Base-by-base conservation (phyloP, 139 green algal genomes). In the Chlamydomonas schloesseri region DNA sequence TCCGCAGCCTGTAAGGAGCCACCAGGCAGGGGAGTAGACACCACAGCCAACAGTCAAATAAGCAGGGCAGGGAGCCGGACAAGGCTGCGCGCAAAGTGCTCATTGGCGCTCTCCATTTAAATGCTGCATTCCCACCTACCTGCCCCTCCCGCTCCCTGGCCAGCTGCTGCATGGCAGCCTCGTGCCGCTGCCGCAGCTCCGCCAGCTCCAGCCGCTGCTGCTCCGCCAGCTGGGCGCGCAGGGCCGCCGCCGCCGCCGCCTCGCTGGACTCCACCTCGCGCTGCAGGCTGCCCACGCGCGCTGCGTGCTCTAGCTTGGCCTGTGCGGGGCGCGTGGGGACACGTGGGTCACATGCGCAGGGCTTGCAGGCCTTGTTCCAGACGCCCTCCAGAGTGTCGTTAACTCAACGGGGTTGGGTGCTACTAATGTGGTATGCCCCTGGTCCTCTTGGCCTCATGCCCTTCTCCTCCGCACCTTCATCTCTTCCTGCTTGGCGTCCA, bases 401-500 rank as follows among this genome's bases (percentile, higher is more conserved):
- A n/a, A n/a, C n/a, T n/a, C n/a, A n/a, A n/a, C n/a, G n/a, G n/a
- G n/a, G n/a, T n/a, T n/a, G n/a, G n/a, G n/a, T n/a, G n/a, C n/a
- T n/a, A n/a, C n/a, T n/a, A n/a, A n/a, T n/a, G n/a, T n/a, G n/a
- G n/a, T n/a, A n/a, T n/a, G n/a, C n/a, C n/a, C n/a, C n/a, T 37
- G 53, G 2, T 15, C 64, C 67, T 28, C 26, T 65, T 0, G 0
- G 13, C 6, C 46, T 58, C 20, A 31, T 5, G 23, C 20, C 3
- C 37, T 58, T 21, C 70, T 2, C 31, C 10, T 23, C 36, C 42
- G 8, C 31, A 84, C 78, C 78, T 73, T 73, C 67, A 86, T 86
- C 31, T 86, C 87, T 3, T 67, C 71, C 53, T 87, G 71, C 24
- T 64, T 65, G n/a, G 70, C 77, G 34, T 21, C 70, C 62, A 87